phyloP scores from a whole-genome alignment of 345 rosid species.

The Barbarea vulgaris region DNA sequence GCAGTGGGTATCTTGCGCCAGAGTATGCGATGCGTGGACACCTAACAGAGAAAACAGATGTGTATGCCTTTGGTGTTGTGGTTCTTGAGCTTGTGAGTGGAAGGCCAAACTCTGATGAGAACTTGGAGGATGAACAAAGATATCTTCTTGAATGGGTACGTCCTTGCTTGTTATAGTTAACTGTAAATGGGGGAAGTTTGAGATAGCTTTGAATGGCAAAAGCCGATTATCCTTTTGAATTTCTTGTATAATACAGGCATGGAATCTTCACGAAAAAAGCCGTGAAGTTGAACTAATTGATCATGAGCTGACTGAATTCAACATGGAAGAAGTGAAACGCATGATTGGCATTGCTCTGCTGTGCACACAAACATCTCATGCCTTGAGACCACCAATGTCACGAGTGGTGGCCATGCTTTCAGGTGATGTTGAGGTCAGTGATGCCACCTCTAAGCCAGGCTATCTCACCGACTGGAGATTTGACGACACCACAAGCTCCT shows the following conservation, averaged over 20 bases:
- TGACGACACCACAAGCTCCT: conserved; percentile 43
- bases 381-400: conserved; percentile 63
- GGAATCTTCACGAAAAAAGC: conserved; percentile 55
- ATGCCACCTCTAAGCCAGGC: conserved; percentile 48
- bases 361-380: conserved; percentile 66
- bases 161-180: not conserved
- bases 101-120: conserved; percentile 42
- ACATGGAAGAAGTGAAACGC: conserved; percentile 51
- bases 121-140: conserved; percentile 35
- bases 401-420: conserved; percentile 67
- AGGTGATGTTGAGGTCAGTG: conserved; percentile 65
- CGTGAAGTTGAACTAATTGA: conserved; percentile 50
- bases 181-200: not conserved
- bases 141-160: conserved; percentile 68
- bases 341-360: conserved; percentile 59
- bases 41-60: conserved; percentile 59
- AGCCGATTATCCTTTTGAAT: not conserved
- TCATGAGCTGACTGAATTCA: conserved; percentile 40
- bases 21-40: conserved; percentile 68
- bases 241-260: conserved; percentile 46
- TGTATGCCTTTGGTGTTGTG: conserved; percentile 52
- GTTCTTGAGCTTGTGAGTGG: conserved; percentile 47
- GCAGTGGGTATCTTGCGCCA: conserved; percentile 59
- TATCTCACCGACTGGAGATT: conserved; percentile 64
- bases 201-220: not conserved